These are phyloP conservation scores for Saccharomyces hybrid DNA, from an alignment of 1,139 yeast genomes.

Conservation along the genomic window DNA sequence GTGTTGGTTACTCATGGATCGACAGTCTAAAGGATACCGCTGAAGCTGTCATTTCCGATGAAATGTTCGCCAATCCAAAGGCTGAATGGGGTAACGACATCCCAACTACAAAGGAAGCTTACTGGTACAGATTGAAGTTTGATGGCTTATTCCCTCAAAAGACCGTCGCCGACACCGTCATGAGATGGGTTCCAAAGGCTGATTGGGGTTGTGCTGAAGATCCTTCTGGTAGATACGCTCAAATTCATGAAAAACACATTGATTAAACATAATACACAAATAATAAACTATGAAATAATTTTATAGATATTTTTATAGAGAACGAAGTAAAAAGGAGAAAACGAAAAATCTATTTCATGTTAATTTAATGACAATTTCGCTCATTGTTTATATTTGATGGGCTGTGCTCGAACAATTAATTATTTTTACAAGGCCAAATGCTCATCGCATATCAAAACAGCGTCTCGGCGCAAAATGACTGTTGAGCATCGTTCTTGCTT, in stretches of 20 bases:
- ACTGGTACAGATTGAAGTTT: constrained; percentile 95
- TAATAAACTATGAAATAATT: neutral
- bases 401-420: neutral
- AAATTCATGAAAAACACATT: constrained; percentile 68
- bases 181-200: constrained; percentile 99
- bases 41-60: constrained; percentile 76
- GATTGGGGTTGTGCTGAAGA: constrained; percentile 99
- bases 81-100: constrained; percentile 92
- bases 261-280: constrained; percentile 13
- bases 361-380: neutral
- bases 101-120: constrained; percentile 97
- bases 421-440: too few relatives aligned
- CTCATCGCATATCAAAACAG: too few relatives aligned
- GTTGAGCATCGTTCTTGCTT: too few relatives aligned
- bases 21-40: constrained; percentile 96
- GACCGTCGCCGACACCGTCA: constrained; percentile 92
- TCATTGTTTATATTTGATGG: neutral
- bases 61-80: constrained; percentile 80
- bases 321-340: neutral
- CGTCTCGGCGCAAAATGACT: too few relatives aligned
- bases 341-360: neutral
- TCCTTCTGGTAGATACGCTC: constrained; percentile 94
- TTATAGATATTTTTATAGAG: neutral
- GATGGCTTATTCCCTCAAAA: constrained; percentile 83
- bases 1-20: constrained; percentile 99